Evolutionary conservation across 2,329 filamentous ascomycete genomes (phyloP).

Genomic region (Westerdykella sp.): DNA sequence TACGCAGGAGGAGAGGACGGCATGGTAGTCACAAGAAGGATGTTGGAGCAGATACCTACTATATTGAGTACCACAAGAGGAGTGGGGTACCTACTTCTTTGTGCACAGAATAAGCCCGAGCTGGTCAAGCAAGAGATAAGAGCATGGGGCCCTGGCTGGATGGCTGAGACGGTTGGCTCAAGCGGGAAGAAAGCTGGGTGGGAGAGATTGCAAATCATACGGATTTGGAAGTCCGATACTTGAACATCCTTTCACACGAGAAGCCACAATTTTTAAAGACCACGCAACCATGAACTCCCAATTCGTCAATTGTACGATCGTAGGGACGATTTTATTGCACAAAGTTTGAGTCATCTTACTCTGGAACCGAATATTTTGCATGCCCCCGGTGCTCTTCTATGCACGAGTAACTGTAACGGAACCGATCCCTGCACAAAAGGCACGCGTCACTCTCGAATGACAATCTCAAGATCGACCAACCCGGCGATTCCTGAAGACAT

Average conservation of each 20-base stretch:
- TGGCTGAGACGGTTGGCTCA: slow-evolving; percentile 66
- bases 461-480: slow-evolving; percentile 15
- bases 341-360: too few relatives aligned
- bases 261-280: too few relatives aligned
- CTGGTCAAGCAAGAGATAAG: slow-evolving; percentile 60
- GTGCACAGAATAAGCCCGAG: slow-evolving; percentile 81
- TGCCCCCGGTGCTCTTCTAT: too few relatives aligned
- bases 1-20: slow-evolving; percentile 86
- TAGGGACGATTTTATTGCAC: too few relatives aligned
- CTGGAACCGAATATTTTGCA: too few relatives aligned
- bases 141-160: slow-evolving; percentile 59
- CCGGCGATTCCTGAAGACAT: slow-evolving; percentile 12
- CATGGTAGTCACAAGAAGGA: slow-evolving; percentile 84
- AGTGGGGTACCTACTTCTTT: slow-evolving; percentile 83
- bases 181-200: slow-evolving; percentile 87
- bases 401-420: too few relatives aligned
- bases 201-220: slow-evolving; percentile 86
- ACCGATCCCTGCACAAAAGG: too few relatives aligned
- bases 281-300: too few relatives aligned
- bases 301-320: too few relatives aligned
- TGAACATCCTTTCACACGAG: neutral
- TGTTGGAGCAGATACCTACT: slow-evolving; percentile 63
- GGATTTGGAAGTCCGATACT: slow-evolving; percentile 61
- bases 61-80: slow-evolving; percentile 60
- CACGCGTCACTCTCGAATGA: too few relatives aligned